These are phyloP conservation scores for Raffaelea arxii DNA, from an alignment of 2,329 filamentous ascomycete species.

Conservation along the genomic window DNA sequence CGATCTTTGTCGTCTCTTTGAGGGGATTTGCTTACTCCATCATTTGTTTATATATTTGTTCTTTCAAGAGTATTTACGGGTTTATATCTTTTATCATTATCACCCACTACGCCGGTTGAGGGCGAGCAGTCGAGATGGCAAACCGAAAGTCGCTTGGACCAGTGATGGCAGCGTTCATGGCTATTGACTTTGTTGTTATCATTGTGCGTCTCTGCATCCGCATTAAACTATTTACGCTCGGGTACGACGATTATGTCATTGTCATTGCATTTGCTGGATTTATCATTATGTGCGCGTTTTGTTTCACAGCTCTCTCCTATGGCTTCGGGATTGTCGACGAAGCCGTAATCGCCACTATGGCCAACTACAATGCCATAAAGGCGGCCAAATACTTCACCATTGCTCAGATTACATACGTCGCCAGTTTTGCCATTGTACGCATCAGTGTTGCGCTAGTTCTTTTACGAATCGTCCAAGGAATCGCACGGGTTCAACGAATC, in stretches of 20 bases:
- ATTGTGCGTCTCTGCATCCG: background rate
- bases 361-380: background rate
- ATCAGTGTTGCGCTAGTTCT: background rate
- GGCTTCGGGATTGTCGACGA: background rate
- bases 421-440: constrained; percentile 1
- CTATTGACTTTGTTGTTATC: background rate
- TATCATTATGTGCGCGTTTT: constrained; percentile 1
- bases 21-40: no score
- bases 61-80: no score
- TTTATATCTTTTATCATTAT: no score
- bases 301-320: background rate
- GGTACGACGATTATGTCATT: constrained; percentile 2
- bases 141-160: no score
- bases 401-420: constrained; percentile 1
- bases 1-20: no score
- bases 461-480: background rate
- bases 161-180: background rate
- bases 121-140: no score
- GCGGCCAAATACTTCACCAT: constrained; percentile 1
- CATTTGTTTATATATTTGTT: no score
- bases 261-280: background rate
- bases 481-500: background rate
- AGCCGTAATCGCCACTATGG: background rate
- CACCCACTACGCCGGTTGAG: no score
- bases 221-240: background rate